These are phyloP conservation scores for Phytophthora megakarya DNA, from an alignment of 352 stramenopile genomes.

Conservation along the genomic window DNA sequence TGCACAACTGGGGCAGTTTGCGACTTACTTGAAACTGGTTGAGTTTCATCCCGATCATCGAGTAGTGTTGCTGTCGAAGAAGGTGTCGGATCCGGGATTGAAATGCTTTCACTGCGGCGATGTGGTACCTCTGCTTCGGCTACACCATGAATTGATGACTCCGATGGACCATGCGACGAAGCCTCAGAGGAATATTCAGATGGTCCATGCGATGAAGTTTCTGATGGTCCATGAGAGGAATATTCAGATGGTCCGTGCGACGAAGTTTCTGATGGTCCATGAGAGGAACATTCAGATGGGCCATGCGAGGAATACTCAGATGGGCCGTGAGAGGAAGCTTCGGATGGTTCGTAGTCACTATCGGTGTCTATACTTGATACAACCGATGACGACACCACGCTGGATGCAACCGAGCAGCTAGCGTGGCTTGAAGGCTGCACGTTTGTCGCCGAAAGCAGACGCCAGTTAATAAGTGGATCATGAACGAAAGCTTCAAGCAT, in stretches of 20 bases:
- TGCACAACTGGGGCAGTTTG: slow-evolving; percentile 9
- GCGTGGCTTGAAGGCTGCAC: slow-evolving; percentile 50
- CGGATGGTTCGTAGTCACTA: slow-evolving; percentile 34
- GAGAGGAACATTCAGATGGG: slow-evolving; percentile 7
- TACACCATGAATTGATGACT: slow-evolving; percentile 10
- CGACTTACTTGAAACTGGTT: slow-evolving; percentile 8
- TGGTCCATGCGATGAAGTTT: slow-evolving; percentile 20
- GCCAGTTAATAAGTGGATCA: slow-evolving; percentile 98
- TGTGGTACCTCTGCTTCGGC: slow-evolving; percentile 17
- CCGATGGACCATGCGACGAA: slow-evolving; percentile 2
- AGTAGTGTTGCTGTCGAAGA: slow-evolving; percentile 32
- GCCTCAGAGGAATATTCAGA: slow-evolving; percentile 3
- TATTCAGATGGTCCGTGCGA: not conserved
- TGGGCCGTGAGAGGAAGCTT: slow-evolving; percentile 20
- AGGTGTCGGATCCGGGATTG: slow-evolving; percentile 46
- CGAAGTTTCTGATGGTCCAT: not conserved
- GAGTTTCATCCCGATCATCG: slow-evolving; percentile 25
- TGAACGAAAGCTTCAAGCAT: slow-evolving; percentile 99
- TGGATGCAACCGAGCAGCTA: slow-evolving; percentile 35
- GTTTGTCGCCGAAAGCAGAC: slow-evolving; percentile 82
- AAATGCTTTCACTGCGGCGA: slow-evolving; percentile 61
- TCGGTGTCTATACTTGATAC: slow-evolving; percentile 36
- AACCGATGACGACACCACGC: slow-evolving; percentile 39
- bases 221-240: slow-evolving; percentile 14
- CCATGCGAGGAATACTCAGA: not conserved